Evolutionary conservation across 208 protist species (phyloP).

Genomic region (Trypanosomatidae sp.): DNA sequence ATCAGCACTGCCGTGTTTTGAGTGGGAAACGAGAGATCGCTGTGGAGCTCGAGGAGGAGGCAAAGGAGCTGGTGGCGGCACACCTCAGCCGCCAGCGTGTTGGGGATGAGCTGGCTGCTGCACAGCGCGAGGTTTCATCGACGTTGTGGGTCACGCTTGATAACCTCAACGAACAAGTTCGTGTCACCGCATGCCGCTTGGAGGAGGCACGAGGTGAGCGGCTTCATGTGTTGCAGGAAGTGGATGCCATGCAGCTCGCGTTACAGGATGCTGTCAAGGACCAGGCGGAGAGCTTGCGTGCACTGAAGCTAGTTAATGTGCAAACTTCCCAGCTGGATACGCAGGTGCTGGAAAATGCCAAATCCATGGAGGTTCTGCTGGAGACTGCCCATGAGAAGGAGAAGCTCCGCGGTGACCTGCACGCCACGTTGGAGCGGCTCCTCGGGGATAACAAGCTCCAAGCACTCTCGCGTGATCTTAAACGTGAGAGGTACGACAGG

Average conservation of each 20-base stretch:
- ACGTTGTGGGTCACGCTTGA: constrained; percentile 41
- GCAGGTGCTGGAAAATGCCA: constrained; percentile 38
- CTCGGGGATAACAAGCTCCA: constrained; percentile 17
- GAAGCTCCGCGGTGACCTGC: constrained; percentile 19
- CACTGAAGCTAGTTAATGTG: constrained; percentile 41
- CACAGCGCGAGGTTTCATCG: constrained; percentile 32
- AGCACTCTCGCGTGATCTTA: constrained; percentile 15
- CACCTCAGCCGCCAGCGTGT: constrained; percentile 33
- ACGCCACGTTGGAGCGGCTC: constrained; percentile 7
- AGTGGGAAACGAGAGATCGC: constrained; percentile 25
- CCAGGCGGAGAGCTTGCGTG: constrained; percentile 39
- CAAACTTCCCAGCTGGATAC: constrained; percentile 33
- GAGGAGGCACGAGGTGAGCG: constrained; percentile 36
- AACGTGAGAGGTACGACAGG: constrained; percentile 23
- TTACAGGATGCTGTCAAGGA: constrained; percentile 42
- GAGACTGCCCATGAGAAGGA: constrained; percentile 10
- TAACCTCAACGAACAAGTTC: constrained; percentile 25
- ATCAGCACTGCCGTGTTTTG: constrained; percentile 18
- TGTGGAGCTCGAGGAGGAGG: constrained; percentile 31
- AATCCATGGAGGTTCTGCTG: constrained; percentile 32
- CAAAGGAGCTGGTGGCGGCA: constrained; percentile 34
- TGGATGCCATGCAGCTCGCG: constrained; percentile 29
- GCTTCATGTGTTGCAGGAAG: constrained; percentile 29
- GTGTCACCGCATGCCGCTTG: constrained; percentile 16
- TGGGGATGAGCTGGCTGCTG: constrained; percentile 44